These are phyloP conservation scores for Herpetomonas samuelpessoai DNA, from an alignment of 208 protist species.

Conservation along the genomic window DNA sequence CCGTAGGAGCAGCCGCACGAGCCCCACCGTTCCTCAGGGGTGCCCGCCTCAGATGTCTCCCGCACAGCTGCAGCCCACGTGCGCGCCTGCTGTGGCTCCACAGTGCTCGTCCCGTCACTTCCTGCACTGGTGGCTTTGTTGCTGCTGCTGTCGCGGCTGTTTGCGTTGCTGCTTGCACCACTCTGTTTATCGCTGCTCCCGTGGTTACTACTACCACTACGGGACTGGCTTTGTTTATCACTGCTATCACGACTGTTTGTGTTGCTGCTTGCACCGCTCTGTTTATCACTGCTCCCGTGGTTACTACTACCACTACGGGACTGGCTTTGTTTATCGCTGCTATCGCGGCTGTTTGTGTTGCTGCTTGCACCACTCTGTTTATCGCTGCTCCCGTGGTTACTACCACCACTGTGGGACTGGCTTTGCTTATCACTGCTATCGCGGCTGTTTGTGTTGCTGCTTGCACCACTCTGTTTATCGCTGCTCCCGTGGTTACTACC, in stretches of 20 bases:
- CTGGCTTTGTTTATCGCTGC: not conserved
- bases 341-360: not conserved
- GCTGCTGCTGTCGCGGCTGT: not conserved
- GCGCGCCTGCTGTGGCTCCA: not conserved
- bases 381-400: not conserved
- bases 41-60: not conserved
- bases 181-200: too few species aligned
- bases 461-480: not conserved
- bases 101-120: not conserved
- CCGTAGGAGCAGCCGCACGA: slow-evolving; percentile 32
- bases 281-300: not conserved
- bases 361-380: not conserved
- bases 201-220: not conserved
- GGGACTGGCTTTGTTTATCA: not conserved
- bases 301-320: not conserved
- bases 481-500: not conserved
- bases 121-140: not conserved
- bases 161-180: not conserved
- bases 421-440: slow-evolving; percentile 3
- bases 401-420: not conserved
- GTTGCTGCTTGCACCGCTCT: not conserved
- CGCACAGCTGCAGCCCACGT: not conserved
- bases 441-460: not conserved
- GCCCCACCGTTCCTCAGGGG: slow-evolving; percentile 21
- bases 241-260: not conserved